Conservation (phyloP, 2,329 filamentous ascomycete genomes). For the Aspergillus ibericus region DNA sequence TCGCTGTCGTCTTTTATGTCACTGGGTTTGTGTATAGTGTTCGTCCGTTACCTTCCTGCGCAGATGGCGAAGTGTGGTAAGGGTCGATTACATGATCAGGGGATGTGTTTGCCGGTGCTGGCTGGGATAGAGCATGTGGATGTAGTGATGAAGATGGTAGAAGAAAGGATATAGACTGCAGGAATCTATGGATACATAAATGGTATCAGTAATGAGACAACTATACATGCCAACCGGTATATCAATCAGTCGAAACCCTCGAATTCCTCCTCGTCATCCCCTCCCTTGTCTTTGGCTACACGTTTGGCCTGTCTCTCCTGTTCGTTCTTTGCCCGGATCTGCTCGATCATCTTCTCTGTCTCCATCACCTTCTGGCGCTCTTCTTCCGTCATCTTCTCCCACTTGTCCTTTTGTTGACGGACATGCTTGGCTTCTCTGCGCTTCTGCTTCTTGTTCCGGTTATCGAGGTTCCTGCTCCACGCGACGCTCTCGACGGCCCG, state of each 20-base stretch:
- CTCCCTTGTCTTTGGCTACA: conserved; percentile 21
- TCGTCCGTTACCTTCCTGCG: too few species aligned
- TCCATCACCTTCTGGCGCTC: conserved; percentile 65
- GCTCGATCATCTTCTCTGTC: conserved; percentile 63
- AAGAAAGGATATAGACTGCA: too few species aligned
- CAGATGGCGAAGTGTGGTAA: too few species aligned
- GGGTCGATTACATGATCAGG: too few species aligned
- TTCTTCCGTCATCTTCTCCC: conserved; percentile 67
- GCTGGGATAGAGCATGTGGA: too few species aligned
- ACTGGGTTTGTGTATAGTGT: too few species aligned
- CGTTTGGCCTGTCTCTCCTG: conserved; percentile 23
- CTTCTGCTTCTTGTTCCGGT: conserved; percentile 62
- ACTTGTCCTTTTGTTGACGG: conserved; percentile 63
- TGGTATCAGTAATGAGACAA: conserved; percentile 2
- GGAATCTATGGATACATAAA: background rate
- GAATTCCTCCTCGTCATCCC: conserved; percentile 50
- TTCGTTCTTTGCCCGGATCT: conserved; percentile 62
- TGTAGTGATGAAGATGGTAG: too few species aligned
- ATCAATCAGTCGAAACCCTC: conserved; percentile 54
- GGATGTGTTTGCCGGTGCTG: too few species aligned
- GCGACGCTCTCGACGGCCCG: conserved; percentile 61
- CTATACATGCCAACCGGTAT: background rate
- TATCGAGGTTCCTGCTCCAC: conserved; percentile 71
- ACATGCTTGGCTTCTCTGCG: conserved; percentile 65
- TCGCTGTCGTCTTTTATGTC: too few species aligned